Conservation (phyloP, 495 filamentous ascomycete genomes). For the Terfezia claveryi region DNA sequence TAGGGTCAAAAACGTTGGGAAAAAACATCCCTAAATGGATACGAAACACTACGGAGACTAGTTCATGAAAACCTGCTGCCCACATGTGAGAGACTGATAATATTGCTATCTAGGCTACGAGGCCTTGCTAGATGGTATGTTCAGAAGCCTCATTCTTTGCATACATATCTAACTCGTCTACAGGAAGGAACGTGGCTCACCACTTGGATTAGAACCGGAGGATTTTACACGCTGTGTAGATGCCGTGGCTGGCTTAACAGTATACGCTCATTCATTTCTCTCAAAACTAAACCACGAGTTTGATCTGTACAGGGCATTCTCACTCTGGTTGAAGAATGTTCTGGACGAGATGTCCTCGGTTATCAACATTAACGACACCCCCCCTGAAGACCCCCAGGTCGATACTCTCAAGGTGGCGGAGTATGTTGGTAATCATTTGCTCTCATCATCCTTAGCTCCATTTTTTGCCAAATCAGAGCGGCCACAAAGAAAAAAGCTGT, state of each 20-base stretch:
- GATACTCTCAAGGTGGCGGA: slow-evolving; percentile 17
- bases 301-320: slow-evolving; percentile 55
- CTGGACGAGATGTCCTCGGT: slow-evolving; percentile 35
- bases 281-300: slow-evolving; percentile 53
- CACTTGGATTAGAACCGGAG: slow-evolving; percentile 18
- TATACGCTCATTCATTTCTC: slow-evolving; percentile 54
- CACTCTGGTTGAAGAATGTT: slow-evolving; percentile 63
- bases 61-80: slow-evolving; percentile 74
- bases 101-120: slow-evolving; percentile 65
- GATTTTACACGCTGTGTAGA: slow-evolving; percentile 29
- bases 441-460: slow-evolving; percentile 11
- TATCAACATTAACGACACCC: slow-evolving; percentile 19
- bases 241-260: slow-evolving; percentile 48
- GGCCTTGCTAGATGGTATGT: slow-evolving; percentile 66
- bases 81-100: slow-evolving; percentile 57
- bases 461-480: slow-evolving; percentile 9
- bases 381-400: slow-evolving; percentile 16
- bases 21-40: slow-evolving; percentile 53
- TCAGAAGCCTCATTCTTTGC: slow-evolving; percentile 36
- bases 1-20: slow-evolving; percentile 94
- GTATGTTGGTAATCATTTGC: slow-evolving; percentile 15
- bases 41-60: slow-evolving; percentile 52
- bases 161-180: slow-evolving; percentile 22
- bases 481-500: slow-evolving; percentile 7
- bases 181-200: slow-evolving; percentile 21